Evolutionary conservation across 2,329 filamentous ascomycete species (phyloP).

Genomic region (Stenocarpella maydis): DNA sequence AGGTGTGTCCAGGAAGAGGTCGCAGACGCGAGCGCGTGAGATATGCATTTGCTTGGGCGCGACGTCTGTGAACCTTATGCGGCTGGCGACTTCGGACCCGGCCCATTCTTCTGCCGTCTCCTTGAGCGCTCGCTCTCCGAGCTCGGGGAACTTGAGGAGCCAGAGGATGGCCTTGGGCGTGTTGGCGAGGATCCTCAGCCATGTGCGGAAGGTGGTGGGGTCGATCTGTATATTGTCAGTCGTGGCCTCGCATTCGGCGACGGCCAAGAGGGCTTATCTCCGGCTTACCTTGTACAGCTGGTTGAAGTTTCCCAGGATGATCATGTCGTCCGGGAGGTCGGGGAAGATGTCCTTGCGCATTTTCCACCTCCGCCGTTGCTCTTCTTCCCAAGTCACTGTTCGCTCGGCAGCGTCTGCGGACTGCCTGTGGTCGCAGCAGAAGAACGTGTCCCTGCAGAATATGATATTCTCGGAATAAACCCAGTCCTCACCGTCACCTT

Average conservation of each 20-base stretch:
- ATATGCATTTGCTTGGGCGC: slow-evolving; percentile 96
- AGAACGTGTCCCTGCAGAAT: slow-evolving; percentile 93
- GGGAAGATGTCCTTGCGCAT: slow-evolving; percentile 96
- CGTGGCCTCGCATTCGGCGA: too few species aligned
- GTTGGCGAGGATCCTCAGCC: slow-evolving; percentile 87
- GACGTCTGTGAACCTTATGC: slow-evolving; percentile 95
- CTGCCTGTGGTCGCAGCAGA: slow-evolving; percentile 96
- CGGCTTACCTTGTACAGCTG: slow-evolving; percentile 90
- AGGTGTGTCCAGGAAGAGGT: slow-evolving; percentile 95
- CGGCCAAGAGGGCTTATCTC: background rate
- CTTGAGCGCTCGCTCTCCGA: slow-evolving; percentile 86
- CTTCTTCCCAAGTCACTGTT: slow-evolving; percentile 80
- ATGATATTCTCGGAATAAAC: slow-evolving; percentile 97
- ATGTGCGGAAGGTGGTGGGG: slow-evolving; percentile 93
- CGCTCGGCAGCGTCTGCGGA: slow-evolving; percentile 79
- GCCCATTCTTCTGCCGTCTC: slow-evolving; percentile 86
- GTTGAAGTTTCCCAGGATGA: slow-evolving; percentile 98
- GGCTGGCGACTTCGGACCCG: slow-evolving; percentile 81
- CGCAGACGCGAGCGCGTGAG: slow-evolving; percentile 86
- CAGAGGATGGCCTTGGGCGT: slow-evolving; percentile 91
- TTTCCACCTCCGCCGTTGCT: slow-evolving; percentile 82
- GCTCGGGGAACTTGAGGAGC: slow-evolving; percentile 95
- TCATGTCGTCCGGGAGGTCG: slow-evolving; percentile 77
- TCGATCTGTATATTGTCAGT: slow-evolving; percentile 74
- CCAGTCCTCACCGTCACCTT: slow-evolving; percentile 79